Evolutionary conservation across 106 monocot genomes (phyloP).

Genomic region (Platanthera guangdongensis): DNA sequence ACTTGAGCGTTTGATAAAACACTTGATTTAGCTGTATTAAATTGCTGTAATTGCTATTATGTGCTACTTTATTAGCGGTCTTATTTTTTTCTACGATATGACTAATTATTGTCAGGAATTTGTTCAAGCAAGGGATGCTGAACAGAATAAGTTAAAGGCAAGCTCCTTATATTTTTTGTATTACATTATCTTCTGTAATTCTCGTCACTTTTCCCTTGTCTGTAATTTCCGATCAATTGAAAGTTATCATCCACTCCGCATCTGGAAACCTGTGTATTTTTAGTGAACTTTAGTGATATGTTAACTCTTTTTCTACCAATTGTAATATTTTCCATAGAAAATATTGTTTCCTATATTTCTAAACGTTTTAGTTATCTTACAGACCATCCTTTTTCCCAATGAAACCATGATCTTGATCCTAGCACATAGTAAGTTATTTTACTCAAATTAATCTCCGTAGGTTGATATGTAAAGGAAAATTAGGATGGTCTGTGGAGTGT

Average conservation of each 20-base stretch:
- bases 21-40: background rate
- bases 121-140: conserved; percentile 20
- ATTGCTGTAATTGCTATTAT: background rate
- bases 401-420: background rate
- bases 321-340: background rate
- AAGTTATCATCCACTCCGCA: background rate
- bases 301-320: background rate
- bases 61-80: background rate
- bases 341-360: background rate
- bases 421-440: background rate
- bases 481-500: background rate
- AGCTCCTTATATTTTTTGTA: background rate
- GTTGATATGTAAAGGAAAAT: background rate
- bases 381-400: background rate
- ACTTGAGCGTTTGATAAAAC: background rate
- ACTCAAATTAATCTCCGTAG: background rate
- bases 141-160: conserved; percentile 50
- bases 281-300: background rate
- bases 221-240: background rate
- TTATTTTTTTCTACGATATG: background rate
- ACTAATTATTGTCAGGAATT: conserved; percentile 38
- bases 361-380: background rate
- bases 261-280: background rate
- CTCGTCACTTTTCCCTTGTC: background rate
- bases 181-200: background rate